phyloP scores from a whole-genome alignment of 257 asterid species.

The Henckelia pumila region DNA sequence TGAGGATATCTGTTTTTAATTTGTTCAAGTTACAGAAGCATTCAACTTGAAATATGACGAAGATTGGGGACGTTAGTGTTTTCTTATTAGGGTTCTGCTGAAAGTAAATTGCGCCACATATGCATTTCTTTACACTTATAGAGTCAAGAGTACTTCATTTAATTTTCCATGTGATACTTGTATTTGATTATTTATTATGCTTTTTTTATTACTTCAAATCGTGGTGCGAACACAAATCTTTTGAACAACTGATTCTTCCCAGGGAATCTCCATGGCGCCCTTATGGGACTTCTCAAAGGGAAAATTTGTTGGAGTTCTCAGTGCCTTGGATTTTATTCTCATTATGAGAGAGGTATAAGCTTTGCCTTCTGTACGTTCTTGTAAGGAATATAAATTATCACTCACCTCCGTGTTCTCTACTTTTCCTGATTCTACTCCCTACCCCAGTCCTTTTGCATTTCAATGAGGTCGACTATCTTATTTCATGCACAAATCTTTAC shows the following conservation, averaged over 20 bases:
- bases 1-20: slow-evolving; percentile 5
- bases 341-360: slow-evolving; percentile 80
- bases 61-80: background rate
- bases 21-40: slow-evolving; percentile 21
- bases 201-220: slow-evolving; percentile 15
- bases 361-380: slow-evolving; percentile 11
- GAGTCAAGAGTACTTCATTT: slow-evolving; percentile 1
- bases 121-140: slow-evolving; percentile 1
- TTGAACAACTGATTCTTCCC: slow-evolving; percentile 33
- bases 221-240: slow-evolving; percentile 13
- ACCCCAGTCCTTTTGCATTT: background rate
- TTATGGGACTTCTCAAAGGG: slow-evolving; percentile 82
- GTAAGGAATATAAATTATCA: background rate
- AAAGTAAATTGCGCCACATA: background rate
- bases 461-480: background rate
- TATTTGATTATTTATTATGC: slow-evolving; percentile 14
- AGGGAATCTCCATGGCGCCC: slow-evolving; percentile 85
- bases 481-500: slow-evolving; percentile 7
- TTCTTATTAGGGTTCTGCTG: background rate
- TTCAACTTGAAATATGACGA: slow-evolving; percentile 18
- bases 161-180: slow-evolving; percentile 4
- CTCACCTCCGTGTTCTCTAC: slow-evolving; percentile 1
- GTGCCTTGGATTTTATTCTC: slow-evolving; percentile 82
- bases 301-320: slow-evolving; percentile 81
- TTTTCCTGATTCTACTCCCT: background rate